phyloP scores from a whole-genome alignment of 106 monocot species.

The Dendrobium chrysotoxum region DNA sequence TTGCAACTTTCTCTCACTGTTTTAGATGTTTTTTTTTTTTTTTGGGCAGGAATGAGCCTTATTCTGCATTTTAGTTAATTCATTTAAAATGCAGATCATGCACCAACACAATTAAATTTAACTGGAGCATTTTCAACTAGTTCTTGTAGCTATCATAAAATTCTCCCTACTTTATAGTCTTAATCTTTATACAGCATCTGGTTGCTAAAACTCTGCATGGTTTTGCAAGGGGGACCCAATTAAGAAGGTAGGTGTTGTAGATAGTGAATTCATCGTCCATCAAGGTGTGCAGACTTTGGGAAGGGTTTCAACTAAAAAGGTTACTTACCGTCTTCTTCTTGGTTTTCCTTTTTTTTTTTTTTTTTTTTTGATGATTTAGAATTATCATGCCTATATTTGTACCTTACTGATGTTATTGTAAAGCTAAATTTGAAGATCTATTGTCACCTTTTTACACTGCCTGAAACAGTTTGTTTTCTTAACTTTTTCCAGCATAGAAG shows the following conservation, averaged over 20 bases:
- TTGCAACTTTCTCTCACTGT: too few relatives aligned
- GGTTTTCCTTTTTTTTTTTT: background rate
- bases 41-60: too few relatives aligned
- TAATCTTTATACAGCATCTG: too few relatives aligned
- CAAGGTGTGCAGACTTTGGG: conserved; percentile 64
- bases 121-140: too few relatives aligned
- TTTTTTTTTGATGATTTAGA: background rate
- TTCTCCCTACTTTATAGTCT: too few relatives aligned
- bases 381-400: background rate
- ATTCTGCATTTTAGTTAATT: too few relatives aligned
- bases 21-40: too few relatives aligned
- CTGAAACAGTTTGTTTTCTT: background rate
- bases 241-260: conserved; percentile 69
- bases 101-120: too few relatives aligned
- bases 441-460: too few relatives aligned
- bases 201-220: too few relatives aligned
- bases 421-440: background rate
- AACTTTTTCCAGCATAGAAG: background rate
- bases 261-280: conserved; percentile 72
- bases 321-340: conserved; percentile 6
- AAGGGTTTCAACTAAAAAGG: conserved; percentile 31
- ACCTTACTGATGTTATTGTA: background rate
- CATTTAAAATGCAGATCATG: too few relatives aligned
- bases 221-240: conserved; percentile 61
- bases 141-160: too few relatives aligned